Conservation (phyloP, 2,329 filamentous ascomycete species). For the Myriosclerotinia duriaeana region DNA sequence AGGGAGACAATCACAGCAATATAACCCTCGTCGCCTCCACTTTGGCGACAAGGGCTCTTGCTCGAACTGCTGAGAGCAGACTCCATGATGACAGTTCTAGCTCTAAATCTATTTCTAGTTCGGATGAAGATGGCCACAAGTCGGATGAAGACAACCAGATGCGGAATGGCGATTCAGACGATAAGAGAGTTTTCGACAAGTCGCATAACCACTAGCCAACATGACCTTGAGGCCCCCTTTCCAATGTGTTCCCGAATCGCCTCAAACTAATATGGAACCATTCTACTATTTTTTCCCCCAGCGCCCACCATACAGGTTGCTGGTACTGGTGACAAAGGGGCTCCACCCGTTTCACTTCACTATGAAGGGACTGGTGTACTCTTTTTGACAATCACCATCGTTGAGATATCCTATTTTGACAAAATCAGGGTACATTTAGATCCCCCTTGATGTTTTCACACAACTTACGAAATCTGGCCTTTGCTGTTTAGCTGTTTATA, state of each 20-base stretch:
- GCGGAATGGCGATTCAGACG: neutral
- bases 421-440: neutral
- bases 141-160: conserved; percentile 27
- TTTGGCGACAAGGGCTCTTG: conserved; percentile 29
- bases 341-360: neutral
- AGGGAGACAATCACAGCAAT: conserved; percentile 32
- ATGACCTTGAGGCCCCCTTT: conserved; percentile 12
- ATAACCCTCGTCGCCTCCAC: conserved; percentile 26
- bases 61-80: conserved; percentile 26
- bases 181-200: neutral
- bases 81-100: conserved; percentile 21
- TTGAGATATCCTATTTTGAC: conserved; percentile 12
- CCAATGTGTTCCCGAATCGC: conserved; percentile 11
- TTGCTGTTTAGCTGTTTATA: conserved; percentile 22
- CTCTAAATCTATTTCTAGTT: conserved; percentile 17
- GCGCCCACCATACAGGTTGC: neutral
- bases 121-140: conserved; percentile 24
- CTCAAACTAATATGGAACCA: conserved; percentile 23
- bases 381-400: conserved; percentile 13
- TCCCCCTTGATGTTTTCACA: conserved; percentile 12
- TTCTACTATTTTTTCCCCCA: conserved; percentile 11
- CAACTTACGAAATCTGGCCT: conserved; percentile 18
- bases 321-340: neutral
- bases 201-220: neutral
- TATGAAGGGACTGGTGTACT: neutral